phyloP scores from a whole-genome alignment of 129 eudicot genomes.

The Flaveria brownii region DNA sequence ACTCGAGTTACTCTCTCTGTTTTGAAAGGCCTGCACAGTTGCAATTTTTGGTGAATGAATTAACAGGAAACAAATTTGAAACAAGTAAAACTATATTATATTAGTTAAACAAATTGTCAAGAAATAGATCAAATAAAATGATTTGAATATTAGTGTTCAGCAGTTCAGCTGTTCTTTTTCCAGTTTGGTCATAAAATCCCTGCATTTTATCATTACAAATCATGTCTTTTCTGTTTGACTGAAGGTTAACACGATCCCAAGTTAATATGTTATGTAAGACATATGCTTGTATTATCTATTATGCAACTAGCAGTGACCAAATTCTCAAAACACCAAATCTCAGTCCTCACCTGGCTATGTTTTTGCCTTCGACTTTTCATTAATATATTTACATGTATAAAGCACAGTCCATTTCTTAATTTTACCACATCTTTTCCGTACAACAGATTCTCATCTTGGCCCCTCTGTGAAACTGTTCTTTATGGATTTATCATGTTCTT shows the following conservation, averaged over 20 bases:
- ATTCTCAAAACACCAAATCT: too few species aligned
- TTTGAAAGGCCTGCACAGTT: slow-evolving; percentile 54
- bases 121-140: neutral
- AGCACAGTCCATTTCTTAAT: too few species aligned
- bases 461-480: neutral
- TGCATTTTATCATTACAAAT: neutral
- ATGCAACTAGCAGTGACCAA: too few species aligned
- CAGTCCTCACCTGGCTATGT: too few species aligned
- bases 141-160: neutral
- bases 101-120: neutral
- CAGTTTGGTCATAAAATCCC: neutral
- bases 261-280: too few species aligned
- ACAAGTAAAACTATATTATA: neutral
- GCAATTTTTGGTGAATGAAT: neutral
- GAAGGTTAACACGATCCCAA: neutral
- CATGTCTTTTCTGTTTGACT: neutral
- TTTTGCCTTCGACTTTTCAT: too few species aligned
- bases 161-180: neutral
- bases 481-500: neutral
- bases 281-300: too few species aligned
- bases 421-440: too few species aligned
- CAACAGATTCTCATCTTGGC: neutral
- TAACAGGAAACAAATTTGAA: neutral
- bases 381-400: too few species aligned
- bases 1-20: slow-evolving; percentile 72